These are phyloP conservation scores for Echria macrotheca DNA, from an alignment of 495 filamentous ascomycete genomes.

Conservation along the genomic window DNA sequence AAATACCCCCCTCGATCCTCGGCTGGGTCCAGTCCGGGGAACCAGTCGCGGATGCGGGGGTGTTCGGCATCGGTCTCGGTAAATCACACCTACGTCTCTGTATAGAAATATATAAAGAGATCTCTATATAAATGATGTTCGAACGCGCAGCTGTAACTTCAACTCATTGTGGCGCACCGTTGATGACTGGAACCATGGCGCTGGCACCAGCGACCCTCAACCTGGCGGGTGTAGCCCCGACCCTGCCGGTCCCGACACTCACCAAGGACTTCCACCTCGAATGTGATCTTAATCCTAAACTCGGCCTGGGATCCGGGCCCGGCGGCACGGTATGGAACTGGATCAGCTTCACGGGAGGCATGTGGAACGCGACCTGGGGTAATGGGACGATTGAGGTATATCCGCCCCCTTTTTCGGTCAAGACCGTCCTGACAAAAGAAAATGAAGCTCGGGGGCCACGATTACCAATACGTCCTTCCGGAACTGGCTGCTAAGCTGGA, in stretches of 20 bases:
- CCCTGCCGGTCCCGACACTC: conserved; percentile 2
- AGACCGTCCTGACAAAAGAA: not conserved
- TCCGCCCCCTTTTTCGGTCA: not conserved
- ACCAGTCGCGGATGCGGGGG: too few species aligned
- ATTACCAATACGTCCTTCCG: conserved; percentile 11
- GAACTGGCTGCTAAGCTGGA: conserved; percentile 8
- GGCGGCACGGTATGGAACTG: conserved; percentile 8
- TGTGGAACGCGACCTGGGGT: conserved; percentile 10
- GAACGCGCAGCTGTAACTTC: too few species aligned
- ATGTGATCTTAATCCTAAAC: conserved; percentile 11
- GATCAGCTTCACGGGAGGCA: conserved; percentile 10
- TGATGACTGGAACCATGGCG: too few species aligned
- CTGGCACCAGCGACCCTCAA: too few species aligned
- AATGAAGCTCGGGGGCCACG: conserved; percentile 7
- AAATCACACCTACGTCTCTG: too few species aligned
- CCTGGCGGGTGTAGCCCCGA: too few species aligned
- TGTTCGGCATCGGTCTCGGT: too few species aligned
- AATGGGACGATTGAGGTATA: conserved; percentile 7
- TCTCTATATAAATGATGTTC: too few species aligned
- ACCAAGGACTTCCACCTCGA: conserved; percentile 11
- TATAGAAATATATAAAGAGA: too few species aligned
- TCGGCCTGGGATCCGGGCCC: not conserved
- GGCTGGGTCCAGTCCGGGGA: too few species aligned
- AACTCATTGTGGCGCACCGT: too few species aligned
- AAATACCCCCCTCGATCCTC: too few species aligned